Evolutionary conservation across 768 basidiomycete genomes (phyloP), one percentile per base, ranked within the genome.

Genomic region (Phlebiopsis flavidoalba): DNA sequence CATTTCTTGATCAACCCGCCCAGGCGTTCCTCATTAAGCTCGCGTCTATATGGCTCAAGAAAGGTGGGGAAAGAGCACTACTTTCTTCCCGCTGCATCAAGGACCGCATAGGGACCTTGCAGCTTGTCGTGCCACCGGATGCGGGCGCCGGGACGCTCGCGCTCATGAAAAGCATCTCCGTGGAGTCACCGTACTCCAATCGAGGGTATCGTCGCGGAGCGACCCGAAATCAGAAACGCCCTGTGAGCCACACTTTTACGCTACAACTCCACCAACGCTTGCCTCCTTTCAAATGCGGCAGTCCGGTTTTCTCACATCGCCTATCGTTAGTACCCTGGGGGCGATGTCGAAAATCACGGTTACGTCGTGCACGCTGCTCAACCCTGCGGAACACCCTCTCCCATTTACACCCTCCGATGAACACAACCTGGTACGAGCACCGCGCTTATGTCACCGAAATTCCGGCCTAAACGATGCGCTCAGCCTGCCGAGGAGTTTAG

Each of bases 381-480:
- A 98, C 73, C 82, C 91, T 31, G 93, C 93, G 1, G 76, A 79
- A 63, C 69, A 73, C 43, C 75, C 75, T 58, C 73, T 98, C 64
- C 95, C 95, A n/a, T 97, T 97, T 73, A 77, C 86, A 53, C 93
- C 95, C 43, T 91, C 88, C 60, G 87, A 89, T 71, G 75, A 81
- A 22, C 84, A 86, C 64, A 86, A 86, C 70, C 70, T 93, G 75
- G 95, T 93, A 72, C 67, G 88, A 74, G 26, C 60, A 45, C 61
- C 58, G 26, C 58, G n/a, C 51, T 21, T 35, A 17, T 35, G 6
- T 24, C 33, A 35, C 22, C 21, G 54, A 40, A 36, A 43, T 55
- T 36, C n/a, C 43, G 15, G 49, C 22, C 14, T 26, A 11, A 22
- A 21, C 21, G 22, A 19, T 19, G 24, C 10, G 24, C 40, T 43